phyloP scores from a whole-genome alignment of 73 alveolate species.

The Paramecium biaurelia region DNA sequence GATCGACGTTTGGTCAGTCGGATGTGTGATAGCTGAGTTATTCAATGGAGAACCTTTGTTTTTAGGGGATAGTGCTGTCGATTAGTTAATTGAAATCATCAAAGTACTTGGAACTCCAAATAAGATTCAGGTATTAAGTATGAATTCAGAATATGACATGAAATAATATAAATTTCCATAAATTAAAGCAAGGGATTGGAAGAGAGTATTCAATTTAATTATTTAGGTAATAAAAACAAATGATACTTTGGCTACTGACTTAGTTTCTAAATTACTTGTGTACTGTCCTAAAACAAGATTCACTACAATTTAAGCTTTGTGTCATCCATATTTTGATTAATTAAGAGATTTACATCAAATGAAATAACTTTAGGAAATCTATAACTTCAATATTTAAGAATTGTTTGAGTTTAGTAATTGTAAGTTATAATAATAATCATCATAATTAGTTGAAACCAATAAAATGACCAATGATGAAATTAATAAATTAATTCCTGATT shows the following conservation, averaged over 20 bases:
- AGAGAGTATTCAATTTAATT: neutral
- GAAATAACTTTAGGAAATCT: neutral
- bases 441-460: neutral
- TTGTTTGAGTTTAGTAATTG: conserved; percentile 41
- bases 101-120: conserved; percentile 88
- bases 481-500: conserved; percentile 48
- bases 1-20: conserved; percentile 80
- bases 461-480: neutral
- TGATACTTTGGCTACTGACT: conserved; percentile 69
- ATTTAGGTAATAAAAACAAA: conserved; percentile 47
- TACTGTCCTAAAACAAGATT: conserved; percentile 76
- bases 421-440: neutral
- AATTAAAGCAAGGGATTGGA: conserved; percentile 55
- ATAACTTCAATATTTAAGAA: neutral
- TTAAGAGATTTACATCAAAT: conserved; percentile 64
- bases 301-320: conserved; percentile 69
- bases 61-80: conserved; percentile 81
- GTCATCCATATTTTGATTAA: conserved; percentile 82
- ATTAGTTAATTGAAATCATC: conserved; percentile 82
- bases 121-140: conserved; percentile 67
- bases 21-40: conserved; percentile 80
- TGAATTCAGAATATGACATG: conserved; percentile 74
- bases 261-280: conserved; percentile 68
- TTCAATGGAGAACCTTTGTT: conserved; percentile 80
- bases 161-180: neutral